A percentile compares a stretch with the other conserved stretches of the same genome.
Conservation (phyloP, 768 basidiomycete species). For the Cytidiella melzeri region DNA sequence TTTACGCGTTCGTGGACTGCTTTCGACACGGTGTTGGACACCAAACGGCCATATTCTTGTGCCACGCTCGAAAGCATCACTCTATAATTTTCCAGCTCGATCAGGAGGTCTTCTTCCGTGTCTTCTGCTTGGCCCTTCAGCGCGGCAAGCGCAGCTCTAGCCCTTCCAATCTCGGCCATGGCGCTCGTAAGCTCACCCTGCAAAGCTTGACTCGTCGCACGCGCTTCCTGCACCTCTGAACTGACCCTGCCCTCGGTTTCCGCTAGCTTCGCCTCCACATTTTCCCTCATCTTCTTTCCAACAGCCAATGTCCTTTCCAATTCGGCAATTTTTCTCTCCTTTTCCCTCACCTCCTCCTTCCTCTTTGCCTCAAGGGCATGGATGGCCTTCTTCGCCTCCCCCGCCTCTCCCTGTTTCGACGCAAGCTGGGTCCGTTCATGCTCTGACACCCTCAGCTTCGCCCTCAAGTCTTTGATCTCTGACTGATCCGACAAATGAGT, state of each 20-base stretch:
- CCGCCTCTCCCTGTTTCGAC: slow-evolving; percentile 45
- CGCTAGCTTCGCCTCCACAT: slow-evolving; percentile 37
- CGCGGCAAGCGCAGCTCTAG: slow-evolving; percentile 27
- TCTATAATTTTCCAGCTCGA: slow-evolving; percentile 47
- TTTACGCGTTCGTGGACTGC: slow-evolving; percentile 16
- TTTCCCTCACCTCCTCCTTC: slow-evolving; percentile 49
- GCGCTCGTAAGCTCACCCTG: slow-evolving; percentile 33
- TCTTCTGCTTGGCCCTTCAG: slow-evolving; percentile 27
- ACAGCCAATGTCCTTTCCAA: slow-evolving; percentile 43
- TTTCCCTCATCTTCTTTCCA: slow-evolving; percentile 49
- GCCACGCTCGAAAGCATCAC: slow-evolving; percentile 41
- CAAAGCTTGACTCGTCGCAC: slow-evolving; percentile 27
- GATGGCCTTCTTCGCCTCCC: slow-evolving; percentile 45
- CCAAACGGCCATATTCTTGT: slow-evolving; percentile 36
- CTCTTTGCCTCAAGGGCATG: slow-evolving; percentile 43
- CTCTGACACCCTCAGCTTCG: slow-evolving; percentile 51
- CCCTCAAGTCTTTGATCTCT: slow-evolving; percentile 57
- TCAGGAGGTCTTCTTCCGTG: slow-evolving; percentile 40
- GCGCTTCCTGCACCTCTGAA: slow-evolving; percentile 33
- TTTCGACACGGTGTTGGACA: slow-evolving; percentile 21
- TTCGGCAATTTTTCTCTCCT: slow-evolving; percentile 48
- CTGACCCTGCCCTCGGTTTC: slow-evolving; percentile 39
- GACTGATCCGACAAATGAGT: slow-evolving; percentile 40
- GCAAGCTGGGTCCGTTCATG: slow-evolving; percentile 48
- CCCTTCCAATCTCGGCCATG: slow-evolving; percentile 31